These are phyloP conservation scores for Geranium incanum DNA, from an alignment of 441 rosid genomes.

Conservation along the genomic window DNA sequence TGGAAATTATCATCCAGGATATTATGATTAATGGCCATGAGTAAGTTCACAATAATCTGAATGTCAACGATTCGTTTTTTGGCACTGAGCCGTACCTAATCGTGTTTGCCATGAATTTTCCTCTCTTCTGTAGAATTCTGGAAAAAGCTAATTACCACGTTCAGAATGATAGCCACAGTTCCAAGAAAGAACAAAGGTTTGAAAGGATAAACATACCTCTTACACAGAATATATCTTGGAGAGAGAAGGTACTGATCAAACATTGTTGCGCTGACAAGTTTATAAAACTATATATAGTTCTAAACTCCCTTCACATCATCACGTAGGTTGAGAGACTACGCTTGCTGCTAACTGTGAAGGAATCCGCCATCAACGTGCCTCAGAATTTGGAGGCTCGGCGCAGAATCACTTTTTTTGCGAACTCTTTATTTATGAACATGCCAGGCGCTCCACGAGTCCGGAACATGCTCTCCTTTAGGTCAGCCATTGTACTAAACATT, in stretches of 20 bases:
- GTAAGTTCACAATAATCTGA: constrained; percentile 45
- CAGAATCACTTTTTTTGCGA: constrained; percentile 93
- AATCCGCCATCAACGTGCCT: constrained; percentile 93
- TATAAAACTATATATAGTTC: constrained; percentile 16
- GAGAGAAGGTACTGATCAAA: constrained; percentile 57
- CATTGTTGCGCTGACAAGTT: constrained; percentile 13
- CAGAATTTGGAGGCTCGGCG: constrained; percentile 91
- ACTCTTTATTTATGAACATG: constrained; percentile 89
- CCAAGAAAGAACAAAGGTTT: constrained; percentile 61
- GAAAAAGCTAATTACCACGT: constrained; percentile 36
- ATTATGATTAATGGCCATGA: constrained; percentile 59
- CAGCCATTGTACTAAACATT: constrained; percentile 19
- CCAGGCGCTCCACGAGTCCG: constrained; percentile 88
- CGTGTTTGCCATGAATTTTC: constrained; percentile 16
- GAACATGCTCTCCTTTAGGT: constrained; percentile 91
- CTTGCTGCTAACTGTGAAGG: constrained; percentile 82
- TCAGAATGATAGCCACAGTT: constrained; percentile 21
- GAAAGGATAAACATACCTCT: constrained; percentile 48
- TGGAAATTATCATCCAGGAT: constrained; percentile 75
- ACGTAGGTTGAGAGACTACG: constrained; percentile 63
- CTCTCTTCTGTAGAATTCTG: constrained; percentile 40
- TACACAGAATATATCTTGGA: constrained; percentile 34
- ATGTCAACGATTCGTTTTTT: too few relatives aligned
- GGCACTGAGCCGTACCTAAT: constrained; percentile 6
- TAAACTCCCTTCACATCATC: constrained; percentile 18